These are phyloP conservation scores for Millerozyma miso DNA, from an alignment of 805 yeast species.

Conservation along the genomic window DNA sequence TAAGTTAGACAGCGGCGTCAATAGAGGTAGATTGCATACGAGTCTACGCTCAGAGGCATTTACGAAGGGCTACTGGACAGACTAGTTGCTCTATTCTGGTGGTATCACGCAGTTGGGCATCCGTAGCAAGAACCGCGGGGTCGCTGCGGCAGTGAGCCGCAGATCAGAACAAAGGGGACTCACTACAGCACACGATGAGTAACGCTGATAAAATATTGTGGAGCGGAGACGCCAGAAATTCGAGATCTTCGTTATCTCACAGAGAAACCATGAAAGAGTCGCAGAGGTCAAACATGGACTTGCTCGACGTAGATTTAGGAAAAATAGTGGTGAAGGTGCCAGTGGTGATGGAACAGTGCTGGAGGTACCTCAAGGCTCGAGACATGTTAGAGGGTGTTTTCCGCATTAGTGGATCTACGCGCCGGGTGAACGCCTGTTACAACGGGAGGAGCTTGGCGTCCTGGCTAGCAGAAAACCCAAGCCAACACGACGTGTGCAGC, in stretches of 20 bases:
- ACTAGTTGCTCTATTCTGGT: too few relatives aligned
- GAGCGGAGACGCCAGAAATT: not conserved
- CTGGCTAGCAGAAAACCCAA: conserved; percentile 16
- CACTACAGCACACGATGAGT: too few relatives aligned
- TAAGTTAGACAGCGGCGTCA: too few relatives aligned
- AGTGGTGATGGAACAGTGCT: conserved; percentile 16
- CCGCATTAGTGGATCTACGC: conserved; percentile 28
- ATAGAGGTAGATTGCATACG: too few relatives aligned
- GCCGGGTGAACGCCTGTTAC: conserved; percentile 19
- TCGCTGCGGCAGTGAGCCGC: too few relatives aligned
- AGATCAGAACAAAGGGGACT: too few relatives aligned
- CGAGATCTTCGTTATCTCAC: conserved; percentile 1
- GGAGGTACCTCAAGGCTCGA: conserved; percentile 14
- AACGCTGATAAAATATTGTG: not conserved
- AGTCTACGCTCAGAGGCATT: too few relatives aligned
- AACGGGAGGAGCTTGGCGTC: conserved; percentile 1
- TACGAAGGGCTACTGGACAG: too few relatives aligned
- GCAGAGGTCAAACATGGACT: not conserved
- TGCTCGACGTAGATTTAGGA: not conserved
- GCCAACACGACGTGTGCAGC: conserved; percentile 26
- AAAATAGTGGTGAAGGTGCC: conserved; percentile 14
- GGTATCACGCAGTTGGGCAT: too few relatives aligned
- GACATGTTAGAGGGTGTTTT: conserved; percentile 24
- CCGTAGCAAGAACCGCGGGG: too few relatives aligned
- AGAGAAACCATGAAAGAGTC: not conserved